A percentile compares a stretch with the other conserved stretches of the same genome.
phyloP scores from a whole-genome alignment of 2,329 filamentous ascomycete species.

The Mycogone perniciosa region DNA sequence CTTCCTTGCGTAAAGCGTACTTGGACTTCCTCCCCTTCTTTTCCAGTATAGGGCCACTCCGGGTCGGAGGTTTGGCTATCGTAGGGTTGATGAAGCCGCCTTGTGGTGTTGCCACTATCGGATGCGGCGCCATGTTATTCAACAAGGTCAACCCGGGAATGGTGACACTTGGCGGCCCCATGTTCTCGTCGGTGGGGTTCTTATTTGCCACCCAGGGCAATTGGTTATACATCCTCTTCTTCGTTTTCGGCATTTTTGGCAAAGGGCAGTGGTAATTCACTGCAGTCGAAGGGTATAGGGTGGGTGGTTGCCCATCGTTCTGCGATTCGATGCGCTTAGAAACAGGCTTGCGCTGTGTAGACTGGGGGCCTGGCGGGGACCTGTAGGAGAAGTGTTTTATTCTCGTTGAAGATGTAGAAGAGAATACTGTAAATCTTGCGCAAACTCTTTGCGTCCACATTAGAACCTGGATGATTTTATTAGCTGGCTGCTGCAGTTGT shows the following conservation, averaged over 20 bases:
- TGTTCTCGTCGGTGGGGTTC: background rate
- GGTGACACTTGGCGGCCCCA: slow-evolving; percentile 1
- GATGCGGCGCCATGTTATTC: slow-evolving; percentile 5
- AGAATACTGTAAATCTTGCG: background rate
- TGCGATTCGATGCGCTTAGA: background rate
- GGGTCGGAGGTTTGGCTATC: slow-evolving; percentile 33
- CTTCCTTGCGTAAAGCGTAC: slow-evolving; percentile 1
- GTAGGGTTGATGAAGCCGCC: slow-evolving; percentile 2
- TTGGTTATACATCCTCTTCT: no score
- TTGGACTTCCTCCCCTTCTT: background rate
- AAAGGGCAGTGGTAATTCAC: background rate
- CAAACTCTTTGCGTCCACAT: slow-evolving; percentile 1
- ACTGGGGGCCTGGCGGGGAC: background rate
- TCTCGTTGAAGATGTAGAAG: no score
- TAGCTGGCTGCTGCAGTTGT: no score
- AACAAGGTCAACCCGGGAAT: slow-evolving; percentile 12
- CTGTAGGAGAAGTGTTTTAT: background rate
- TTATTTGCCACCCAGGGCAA: background rate
- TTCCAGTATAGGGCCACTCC: slow-evolving; percentile 2
- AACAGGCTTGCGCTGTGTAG: background rate
- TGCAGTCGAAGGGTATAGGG: slow-evolving; percentile 2
- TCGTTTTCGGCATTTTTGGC: background rate
- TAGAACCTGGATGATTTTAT: background rate
- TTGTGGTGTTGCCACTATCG: slow-evolving; percentile 4
- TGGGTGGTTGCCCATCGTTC: background rate